These are phyloP conservation scores for Chenopodium album DNA, from an alignment of 148 eudicot genomes.

Conservation along the genomic window DNA sequence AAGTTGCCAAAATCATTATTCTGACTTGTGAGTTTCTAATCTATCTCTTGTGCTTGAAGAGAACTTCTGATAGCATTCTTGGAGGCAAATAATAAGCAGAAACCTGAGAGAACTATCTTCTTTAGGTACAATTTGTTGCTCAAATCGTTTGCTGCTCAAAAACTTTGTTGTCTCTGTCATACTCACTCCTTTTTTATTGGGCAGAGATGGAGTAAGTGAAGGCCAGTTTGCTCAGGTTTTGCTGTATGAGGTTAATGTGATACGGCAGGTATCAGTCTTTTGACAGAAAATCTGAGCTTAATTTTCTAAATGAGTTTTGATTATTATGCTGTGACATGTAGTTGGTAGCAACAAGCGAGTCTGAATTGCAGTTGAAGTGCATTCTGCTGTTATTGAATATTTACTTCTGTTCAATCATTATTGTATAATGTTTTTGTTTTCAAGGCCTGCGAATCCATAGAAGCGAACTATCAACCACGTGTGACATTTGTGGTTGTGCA, in stretches of 20 bases:
- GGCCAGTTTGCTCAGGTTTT: conserved; percentile 83
- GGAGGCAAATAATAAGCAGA: conserved; percentile 23
- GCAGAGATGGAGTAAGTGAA: conserved; percentile 93
- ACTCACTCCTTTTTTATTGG: not conserved
- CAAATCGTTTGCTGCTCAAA: not conserved
- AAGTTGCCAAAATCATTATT: not conserved
- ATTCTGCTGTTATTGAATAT: no score
- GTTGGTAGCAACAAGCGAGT: no score
- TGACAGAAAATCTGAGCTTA: no score
- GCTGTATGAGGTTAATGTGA: conserved; percentile 69
- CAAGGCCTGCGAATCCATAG: conserved; percentile 69
- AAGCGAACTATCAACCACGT: conserved; percentile 54
- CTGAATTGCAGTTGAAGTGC: not conserved
- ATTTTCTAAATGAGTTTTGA: no score
- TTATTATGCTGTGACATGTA: not conserved
- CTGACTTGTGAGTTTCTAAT: not conserved
- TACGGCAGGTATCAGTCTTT: conserved; percentile 53
- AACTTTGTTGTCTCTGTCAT: not conserved
- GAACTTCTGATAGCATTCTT: conserved; percentile 47
- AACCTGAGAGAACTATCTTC: conserved; percentile 70
- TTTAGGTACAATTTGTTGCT: conserved; percentile 45
- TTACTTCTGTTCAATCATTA: not conserved
- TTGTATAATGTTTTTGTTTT: not conserved
- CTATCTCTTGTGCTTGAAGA: conserved; percentile 33
- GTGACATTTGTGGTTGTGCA: conserved; percentile 91